Evolutionary conservation across 768 basidiomycete species (phyloP).

Genomic region (Clavaria fumosa): DNA sequence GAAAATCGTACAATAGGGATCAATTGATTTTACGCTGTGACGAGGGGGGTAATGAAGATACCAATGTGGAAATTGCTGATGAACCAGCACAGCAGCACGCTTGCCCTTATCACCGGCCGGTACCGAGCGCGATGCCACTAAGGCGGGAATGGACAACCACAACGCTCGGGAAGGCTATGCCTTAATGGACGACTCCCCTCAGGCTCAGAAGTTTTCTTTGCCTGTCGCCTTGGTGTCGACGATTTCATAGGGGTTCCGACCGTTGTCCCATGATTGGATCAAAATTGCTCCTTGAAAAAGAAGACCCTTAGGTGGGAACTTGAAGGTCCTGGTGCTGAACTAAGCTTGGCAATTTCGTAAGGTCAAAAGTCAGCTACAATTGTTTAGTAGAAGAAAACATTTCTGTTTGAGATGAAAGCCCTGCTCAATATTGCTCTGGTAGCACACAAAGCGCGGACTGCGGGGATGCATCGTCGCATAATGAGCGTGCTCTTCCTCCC

Average conservation of each 20-base stretch:
- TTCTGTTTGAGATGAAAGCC: conserved; percentile 30
- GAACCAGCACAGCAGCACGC: too few relatives aligned
- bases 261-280: conserved; percentile 31
- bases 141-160: too few relatives aligned
- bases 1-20: too few relatives aligned
- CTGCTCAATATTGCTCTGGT: conserved; percentile 25
- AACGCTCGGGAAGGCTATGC: too few relatives aligned
- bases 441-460: conserved; percentile 31
- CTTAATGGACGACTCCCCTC: too few relatives aligned
- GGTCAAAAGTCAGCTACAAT: neutral
- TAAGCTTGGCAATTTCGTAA: conserved; percentile 16
- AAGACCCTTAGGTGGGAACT: conserved; percentile 18
- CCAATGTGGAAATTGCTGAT: too few relatives aligned
- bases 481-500: conserved; percentile 19
- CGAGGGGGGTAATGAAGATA: too few relatives aligned
- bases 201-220: conserved; percentile 18
- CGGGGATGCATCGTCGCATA: conserved; percentile 31
- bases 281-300: conserved; percentile 23
- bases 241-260: conserved; percentile 11
- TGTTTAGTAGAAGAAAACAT: conserved; percentile 14
- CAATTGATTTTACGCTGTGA: too few relatives aligned
- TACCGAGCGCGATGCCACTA: too few relatives aligned
- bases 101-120: too few relatives aligned
- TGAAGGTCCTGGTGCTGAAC: conserved; percentile 24
- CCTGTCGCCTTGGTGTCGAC: conserved; percentile 21